Base-by-base conservation (phyloP, 2,329 filamentous ascomycete species). In the Cephalotrichum gorgonifer region DNA sequence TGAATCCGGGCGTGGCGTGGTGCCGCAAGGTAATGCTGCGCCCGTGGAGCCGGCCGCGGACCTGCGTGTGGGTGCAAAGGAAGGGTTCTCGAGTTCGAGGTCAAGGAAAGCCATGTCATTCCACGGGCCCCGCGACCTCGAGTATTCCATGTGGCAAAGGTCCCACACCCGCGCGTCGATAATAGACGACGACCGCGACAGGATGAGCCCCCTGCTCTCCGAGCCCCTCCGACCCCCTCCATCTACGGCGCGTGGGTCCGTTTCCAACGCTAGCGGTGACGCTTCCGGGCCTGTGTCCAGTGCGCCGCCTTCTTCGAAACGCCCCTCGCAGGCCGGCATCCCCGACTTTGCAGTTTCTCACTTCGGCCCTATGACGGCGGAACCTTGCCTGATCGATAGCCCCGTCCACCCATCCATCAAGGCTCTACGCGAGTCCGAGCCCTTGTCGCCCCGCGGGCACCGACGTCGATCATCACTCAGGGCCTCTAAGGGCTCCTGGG, bases 321-420 rank as follows among this genome's bases (percentile, higher is more conserved):
- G 51, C 47, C 15, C 54, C 57, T 27, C 41, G 8, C 38, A 53
- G 47, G 26, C 50, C 31, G 47, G 56, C 31, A 61, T 79, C 2
- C 78, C 78, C 14, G 66, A 68, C 47, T 68, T 74, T 31, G 78
- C 78, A 0, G 76, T 77, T 1, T 58, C 68, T 12, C 75, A 79
- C 50, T 81, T 81, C 56, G 63, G 70, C 9, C 63, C 68, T 41
- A 81, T 78, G 0, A 72, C 76, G 0, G 77, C 74, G 2, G 64
- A 68, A 15, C 68, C 70, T 20, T 56, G 58, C 43, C 20, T 35
- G 43, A 15, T 44, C n/a, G 26, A 11, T 4, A 30, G 38, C 11
- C 27, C 17, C 27, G 25, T 14, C n/a, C 15, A n/a, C 35, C 47
- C n/a, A 17, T 48, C 46, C 9, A 38, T 30, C 14, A 23, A 43